Evolutionary conservation across 140 eudicot species (phyloP).

Genomic region (Bidens hawaiensis): DNA sequence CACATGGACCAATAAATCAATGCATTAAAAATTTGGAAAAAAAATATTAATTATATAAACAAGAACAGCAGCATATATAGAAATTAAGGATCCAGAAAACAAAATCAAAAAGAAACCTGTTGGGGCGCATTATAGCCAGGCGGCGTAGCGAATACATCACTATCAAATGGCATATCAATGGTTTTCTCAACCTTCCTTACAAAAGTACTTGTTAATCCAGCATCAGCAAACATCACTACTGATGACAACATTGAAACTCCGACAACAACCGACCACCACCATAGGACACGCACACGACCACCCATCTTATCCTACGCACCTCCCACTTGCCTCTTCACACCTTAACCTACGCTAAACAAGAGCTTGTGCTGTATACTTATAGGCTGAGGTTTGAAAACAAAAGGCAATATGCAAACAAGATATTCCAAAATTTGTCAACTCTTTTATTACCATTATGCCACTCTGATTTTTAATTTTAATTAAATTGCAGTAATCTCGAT

Average conservation of each 20-base stretch:
- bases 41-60: too few species aligned
- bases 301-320: too few species aligned
- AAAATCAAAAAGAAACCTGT: conserved; percentile 34
- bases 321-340: too few species aligned
- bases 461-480: background rate
- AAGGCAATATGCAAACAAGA: conserved; percentile 32
- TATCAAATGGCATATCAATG: conserved; percentile 43
- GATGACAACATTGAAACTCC: too few species aligned
- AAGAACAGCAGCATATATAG: too few species aligned
- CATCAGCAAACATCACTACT: background rate
- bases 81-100: background rate
- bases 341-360: conserved; percentile 9
- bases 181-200: conserved; percentile 37
- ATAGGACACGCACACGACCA: too few species aligned
- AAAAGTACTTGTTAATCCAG: conserved; percentile 35
- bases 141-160: conserved; percentile 41
- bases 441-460: background rate
- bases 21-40: too few species aligned
- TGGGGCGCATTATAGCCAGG: conserved; percentile 61
- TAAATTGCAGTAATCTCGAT: background rate
- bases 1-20: too few species aligned
- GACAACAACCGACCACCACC: conserved; percentile 3
- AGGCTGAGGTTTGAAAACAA: conserved; percentile 11
- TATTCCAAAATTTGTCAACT: conserved; percentile 26
- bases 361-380: background rate